A percentile compares a stretch with the other conserved stretches of the same genome.
Conservation (phyloP, 225 moss, liverwort and hornwort species). For the Physcomitrium patens region DNA sequence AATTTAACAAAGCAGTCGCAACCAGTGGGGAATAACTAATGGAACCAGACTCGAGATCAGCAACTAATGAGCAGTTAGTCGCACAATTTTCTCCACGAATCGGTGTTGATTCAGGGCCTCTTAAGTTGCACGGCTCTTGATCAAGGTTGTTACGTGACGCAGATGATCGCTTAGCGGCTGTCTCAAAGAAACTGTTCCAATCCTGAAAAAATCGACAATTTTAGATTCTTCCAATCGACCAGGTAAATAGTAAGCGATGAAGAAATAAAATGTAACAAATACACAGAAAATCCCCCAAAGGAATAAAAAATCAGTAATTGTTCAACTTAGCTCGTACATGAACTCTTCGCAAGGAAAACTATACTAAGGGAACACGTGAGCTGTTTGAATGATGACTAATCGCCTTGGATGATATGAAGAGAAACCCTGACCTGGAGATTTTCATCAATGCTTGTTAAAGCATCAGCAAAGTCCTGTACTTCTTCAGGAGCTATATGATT, state of each 20-base stretch:
- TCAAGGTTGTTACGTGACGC: constrained; percentile 5
- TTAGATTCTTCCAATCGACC: neutral
- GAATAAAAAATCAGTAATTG: neutral
- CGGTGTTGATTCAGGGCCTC: constrained; percentile 24
- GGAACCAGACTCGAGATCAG: constrained; percentile 20
- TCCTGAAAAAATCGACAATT: constrained; percentile 32
- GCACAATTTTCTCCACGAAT: constrained; percentile 11
- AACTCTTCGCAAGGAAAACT: neutral
- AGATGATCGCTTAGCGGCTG: constrained; percentile 29
- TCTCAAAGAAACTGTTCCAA: constrained; percentile 29
- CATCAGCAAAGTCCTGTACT: constrained; percentile 35
- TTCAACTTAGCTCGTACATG: neutral
- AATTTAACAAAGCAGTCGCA: constrained; percentile 23
- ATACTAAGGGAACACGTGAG: neutral
- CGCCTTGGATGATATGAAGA: constrained; percentile 1
- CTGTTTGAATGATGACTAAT: constrained; percentile 5
- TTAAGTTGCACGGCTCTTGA: constrained; percentile 17
- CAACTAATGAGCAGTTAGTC: constrained; percentile 16
- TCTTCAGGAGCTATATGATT: constrained; percentile 33
- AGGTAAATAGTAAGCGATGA: neutral
- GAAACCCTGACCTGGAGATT: constrained; percentile 39
- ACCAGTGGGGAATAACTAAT: constrained; percentile 49
- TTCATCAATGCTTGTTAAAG: constrained; percentile 37
- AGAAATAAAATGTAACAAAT: neutral
- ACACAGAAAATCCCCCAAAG: neutral